Evolutionary conservation across 2,329 filamentous ascomycete species (phyloP), one percentile per base, ranked within the genome.

Genomic region (Penicillium sp.): DNA sequence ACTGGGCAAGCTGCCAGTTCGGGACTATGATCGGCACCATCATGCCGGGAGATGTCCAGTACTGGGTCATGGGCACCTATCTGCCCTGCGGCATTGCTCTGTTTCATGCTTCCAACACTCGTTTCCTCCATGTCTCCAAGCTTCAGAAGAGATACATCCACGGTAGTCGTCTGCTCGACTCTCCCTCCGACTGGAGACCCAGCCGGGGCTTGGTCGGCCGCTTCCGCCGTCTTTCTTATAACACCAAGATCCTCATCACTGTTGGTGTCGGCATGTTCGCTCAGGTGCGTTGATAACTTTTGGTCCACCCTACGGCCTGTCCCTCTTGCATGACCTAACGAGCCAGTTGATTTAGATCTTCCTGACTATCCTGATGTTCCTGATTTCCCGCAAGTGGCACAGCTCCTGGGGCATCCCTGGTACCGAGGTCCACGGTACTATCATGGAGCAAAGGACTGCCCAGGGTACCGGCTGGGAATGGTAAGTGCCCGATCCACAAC

Each of bases 21-120:
- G 62, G 57, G 11, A 56, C 59, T 28, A 58, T 65, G 43, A 45
- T 68, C 9, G 65, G 66, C 31, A 41, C 62, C 3, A 37, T 57
- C 15, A 57, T 63, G 42, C 76, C 79, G 0, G 77, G 78, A 34
- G 65, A 72, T 16, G 70, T 70, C 13, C 77, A 82, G 60, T 85
- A 73, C 58, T 85, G 80, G 80, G 74, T 83, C 58, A 84, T 85
- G 81, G 74, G 76, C 48, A 68, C 77, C 78, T 0, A 79, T 58
- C 67, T 84, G 3, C 81, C 81, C 8, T 74, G 80, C 33, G 81
- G 81, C 16, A 79, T 85, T 39, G 80, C 79, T 6, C 64, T 85
- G 4, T 84, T 84, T 56, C 80, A 84, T 54, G 80, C 78, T 15
- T 76, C 77, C 44, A 82, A 83, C 57, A 75, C 70, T 52, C 77